These are phyloP conservation scores for Naganishia albida DNA, from an alignment of 1,284 basidiomycete genomes.

Conservation along the genomic window DNA sequence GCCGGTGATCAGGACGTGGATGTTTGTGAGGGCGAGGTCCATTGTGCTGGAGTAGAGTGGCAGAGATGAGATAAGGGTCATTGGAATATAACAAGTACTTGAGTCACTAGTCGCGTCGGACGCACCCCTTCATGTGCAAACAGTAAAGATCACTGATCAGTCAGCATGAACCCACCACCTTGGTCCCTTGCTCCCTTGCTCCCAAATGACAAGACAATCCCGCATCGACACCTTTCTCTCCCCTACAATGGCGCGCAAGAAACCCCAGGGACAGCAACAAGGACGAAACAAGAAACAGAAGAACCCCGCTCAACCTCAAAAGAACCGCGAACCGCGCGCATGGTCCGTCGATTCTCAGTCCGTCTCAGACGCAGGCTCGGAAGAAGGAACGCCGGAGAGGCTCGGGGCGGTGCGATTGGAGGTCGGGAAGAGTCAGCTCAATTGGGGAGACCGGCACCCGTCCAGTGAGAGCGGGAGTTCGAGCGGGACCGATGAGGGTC, in stretches of 20 bases:
- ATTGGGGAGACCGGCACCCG: constrained; percentile 15
- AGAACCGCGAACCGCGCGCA: not conserved
- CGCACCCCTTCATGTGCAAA: constrained; percentile 6
- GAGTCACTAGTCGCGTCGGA: not conserved
- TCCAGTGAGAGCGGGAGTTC: not conserved
- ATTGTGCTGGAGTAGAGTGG: not conserved
- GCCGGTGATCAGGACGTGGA: constrained; percentile 68
- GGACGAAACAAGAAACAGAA: not conserved
- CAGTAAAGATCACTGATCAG: not conserved
- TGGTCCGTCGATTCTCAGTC: constrained; percentile 1
- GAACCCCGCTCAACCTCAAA: not conserved
- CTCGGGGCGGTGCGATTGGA: constrained; percentile 22
- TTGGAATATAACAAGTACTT: not conserved
- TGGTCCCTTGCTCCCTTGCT: too few relatives aligned
- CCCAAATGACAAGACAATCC: not conserved
- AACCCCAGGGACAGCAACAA: not conserved
- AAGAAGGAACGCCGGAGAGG: constrained; percentile 22
- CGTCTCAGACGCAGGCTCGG: not conserved
- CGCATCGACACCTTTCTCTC: constrained; percentile 11
- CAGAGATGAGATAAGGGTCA: not conserved
- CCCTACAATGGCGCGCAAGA: not conserved
- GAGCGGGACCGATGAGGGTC: not conserved
- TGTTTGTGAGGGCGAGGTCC: constrained; percentile 65
- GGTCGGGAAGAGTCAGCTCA: constrained; percentile 11
- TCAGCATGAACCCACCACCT: not conserved